Evolutionary conservation across 1,139 yeast species (phyloP).

Genomic region (Kodamaea arcana): DNA sequence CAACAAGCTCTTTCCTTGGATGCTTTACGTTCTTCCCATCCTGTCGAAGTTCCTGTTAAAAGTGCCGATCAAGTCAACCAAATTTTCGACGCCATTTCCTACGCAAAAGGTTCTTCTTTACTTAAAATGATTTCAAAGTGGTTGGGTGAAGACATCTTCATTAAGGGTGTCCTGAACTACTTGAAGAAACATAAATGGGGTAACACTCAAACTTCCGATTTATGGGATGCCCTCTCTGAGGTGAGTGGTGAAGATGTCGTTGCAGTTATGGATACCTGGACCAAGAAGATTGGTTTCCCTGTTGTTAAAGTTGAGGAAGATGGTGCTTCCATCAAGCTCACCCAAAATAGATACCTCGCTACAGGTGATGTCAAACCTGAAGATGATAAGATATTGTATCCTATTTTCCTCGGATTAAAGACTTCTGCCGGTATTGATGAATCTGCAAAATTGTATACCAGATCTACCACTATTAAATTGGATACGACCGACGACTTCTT

Average conservation of each 20-base stretch:
- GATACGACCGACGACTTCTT: slow-evolving; percentile 42
- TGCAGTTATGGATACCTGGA: slow-evolving; percentile 25
- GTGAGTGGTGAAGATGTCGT: slow-evolving; percentile 23
- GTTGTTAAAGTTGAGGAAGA: slow-evolving; percentile 18
- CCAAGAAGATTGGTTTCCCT: slow-evolving; percentile 25
- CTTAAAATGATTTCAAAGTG: slow-evolving; percentile 26
- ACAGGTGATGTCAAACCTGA: slow-evolving; percentile 50
- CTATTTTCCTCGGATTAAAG: slow-evolving; percentile 76
- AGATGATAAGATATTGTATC: slow-evolving; percentile 59
- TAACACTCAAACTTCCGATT: slow-evolving; percentile 24
- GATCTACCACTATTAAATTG: slow-evolving; percentile 48
- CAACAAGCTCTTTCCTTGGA: slow-evolving; percentile 52
- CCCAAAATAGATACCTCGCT: slow-evolving; percentile 54
- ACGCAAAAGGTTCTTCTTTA: slow-evolving; percentile 26
- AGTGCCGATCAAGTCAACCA: slow-evolving; percentile 55
- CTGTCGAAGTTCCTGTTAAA: slow-evolving; percentile 54
- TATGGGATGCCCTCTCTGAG: slow-evolving; percentile 22
- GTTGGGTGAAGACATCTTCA: slow-evolving; percentile 22
- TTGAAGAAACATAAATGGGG: slow-evolving; percentile 24
- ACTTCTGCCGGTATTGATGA: slow-evolving; percentile 58
- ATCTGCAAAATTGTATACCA: slow-evolving; percentile 50
- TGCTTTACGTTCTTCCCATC: slow-evolving; percentile 52
- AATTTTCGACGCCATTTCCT: slow-evolving; percentile 52
- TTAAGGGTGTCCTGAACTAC: slow-evolving; percentile 26
- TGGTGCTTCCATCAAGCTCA: slow-evolving; percentile 25